Conservation (phyloP, 2,329 filamentous ascomycete species). For the Colletotrichum sp. region DNA sequence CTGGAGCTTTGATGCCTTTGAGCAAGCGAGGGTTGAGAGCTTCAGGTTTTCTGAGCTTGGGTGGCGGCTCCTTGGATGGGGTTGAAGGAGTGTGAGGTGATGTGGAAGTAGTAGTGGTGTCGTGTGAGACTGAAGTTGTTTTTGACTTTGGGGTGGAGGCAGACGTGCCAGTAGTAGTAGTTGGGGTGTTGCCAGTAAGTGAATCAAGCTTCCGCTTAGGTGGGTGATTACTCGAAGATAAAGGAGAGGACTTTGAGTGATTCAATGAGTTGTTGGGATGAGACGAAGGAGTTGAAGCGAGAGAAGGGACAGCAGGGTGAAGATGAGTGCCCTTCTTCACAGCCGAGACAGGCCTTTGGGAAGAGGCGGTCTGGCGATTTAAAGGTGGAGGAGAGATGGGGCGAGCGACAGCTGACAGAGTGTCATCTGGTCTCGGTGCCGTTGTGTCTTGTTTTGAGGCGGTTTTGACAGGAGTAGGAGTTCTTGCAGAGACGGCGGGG, state of each 20-base stretch:
- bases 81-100: constrained; percentile 9
- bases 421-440: constrained; percentile 19
- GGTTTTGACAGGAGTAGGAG: constrained; percentile 17
- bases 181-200: neutral
- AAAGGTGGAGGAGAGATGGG: constrained; percentile 39
- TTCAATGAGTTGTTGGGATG: neutral
- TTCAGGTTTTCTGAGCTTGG: constrained; percentile 46
- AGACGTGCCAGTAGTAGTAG: neutral
- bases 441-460: constrained; percentile 21
- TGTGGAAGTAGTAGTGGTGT: neutral
- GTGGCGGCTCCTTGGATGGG: constrained; percentile 16
- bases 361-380: constrained; percentile 16
- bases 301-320: neutral
- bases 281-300: constrained; percentile 11
- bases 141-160: neutral
- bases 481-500: constrained; percentile 11
- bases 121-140: neutral
- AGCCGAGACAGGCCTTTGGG: neutral
- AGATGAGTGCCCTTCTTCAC: neutral
- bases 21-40: constrained; percentile 72
- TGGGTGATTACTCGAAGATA: neutral
- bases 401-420: constrained; percentile 27
- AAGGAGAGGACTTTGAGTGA: constrained; percentile 17
- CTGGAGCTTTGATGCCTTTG: constrained; percentile 57
- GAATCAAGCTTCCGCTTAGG: constrained; percentile 1